Percentiles rank a stretch among this genome's conserved stretches.
These are phyloP conservation scores for Isoetes taiwanensis DNA, from an alignment of 75 land plant genomes.

Conservation along the genomic window DNA sequence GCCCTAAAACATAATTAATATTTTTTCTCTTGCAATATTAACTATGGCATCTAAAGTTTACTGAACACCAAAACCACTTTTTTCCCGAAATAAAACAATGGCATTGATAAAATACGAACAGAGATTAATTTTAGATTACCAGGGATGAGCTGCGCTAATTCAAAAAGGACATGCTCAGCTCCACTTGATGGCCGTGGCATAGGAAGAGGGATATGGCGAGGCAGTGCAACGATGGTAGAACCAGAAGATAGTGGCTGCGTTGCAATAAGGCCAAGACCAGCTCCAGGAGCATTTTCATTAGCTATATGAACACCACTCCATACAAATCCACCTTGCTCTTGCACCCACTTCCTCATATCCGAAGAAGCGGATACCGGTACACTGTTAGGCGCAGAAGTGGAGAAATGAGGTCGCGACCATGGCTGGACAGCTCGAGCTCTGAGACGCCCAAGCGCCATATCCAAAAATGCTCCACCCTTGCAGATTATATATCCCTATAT, in stretches of 20 bases:
- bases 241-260: constrained; percentile 38
- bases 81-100: not conserved
- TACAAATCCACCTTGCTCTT: constrained; percentile 6
- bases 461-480: no score
- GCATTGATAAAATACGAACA: not conserved
- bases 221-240: constrained; percentile 49
- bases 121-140: constrained; percentile 21
- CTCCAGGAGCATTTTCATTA: not conserved
- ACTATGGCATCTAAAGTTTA: not conserved
- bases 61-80: not conserved
- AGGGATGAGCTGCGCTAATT: constrained; percentile 45
- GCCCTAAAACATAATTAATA: constrained; percentile 32
- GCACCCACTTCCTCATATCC: not conserved
- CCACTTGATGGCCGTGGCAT: constrained; percentile 12
- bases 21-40: constrained; percentile 18
- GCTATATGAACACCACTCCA: constrained; percentile 4
- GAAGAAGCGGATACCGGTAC: no score
- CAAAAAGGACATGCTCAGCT: constrained; percentile 17
- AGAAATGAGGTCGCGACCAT: no score
- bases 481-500: no score
- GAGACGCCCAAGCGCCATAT: no score
- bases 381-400: no score
- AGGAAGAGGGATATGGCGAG: constrained; percentile 44
- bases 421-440: no score
- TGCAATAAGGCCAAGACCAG: constrained; percentile 46